Percentiles rank a stretch among this genome's conserved stretches.
phyloP scores from a whole-genome alignment of 2,329 filamentous ascomycete genomes.

The Aspergillus flavus region DNA sequence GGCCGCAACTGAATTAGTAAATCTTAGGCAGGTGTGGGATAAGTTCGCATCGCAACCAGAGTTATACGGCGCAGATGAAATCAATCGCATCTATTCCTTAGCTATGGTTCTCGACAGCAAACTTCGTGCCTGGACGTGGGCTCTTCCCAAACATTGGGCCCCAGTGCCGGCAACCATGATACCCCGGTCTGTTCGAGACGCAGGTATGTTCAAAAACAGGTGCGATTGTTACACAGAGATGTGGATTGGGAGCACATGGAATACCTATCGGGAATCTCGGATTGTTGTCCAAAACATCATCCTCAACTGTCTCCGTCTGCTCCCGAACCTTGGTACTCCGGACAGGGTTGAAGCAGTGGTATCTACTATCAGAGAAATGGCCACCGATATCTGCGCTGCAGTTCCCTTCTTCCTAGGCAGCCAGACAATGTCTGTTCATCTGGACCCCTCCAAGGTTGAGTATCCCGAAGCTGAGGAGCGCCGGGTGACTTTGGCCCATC shows the following conservation, averaged over 20 bases:
- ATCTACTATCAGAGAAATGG: conserved; percentile 20
- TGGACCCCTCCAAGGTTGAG: conserved; percentile 24
- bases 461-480: conserved; percentile 27
- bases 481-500: conserved; percentile 21
- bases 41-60: conserved; percentile 7
- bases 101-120: conserved; percentile 26
- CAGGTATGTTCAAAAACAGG: conserved; percentile 27
- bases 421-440: conserved; percentile 25
- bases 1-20: conserved; percentile 26
- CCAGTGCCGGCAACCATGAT: conserved; percentile 26
- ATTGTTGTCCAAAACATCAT: conserved; percentile 32
- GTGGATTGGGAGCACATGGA: conserved; percentile 34
- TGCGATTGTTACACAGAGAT: conserved; percentile 36
- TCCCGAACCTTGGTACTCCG: conserved; percentile 10
- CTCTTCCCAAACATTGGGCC: conserved; percentile 28
- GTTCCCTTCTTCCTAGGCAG: conserved; percentile 32
- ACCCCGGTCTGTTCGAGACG: conserved; percentile 28
- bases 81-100: conserved; percentile 19
- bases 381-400: conserved; percentile 30
- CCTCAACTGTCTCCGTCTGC: conserved; percentile 26
- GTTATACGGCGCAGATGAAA: conserved; percentile 8
- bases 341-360: conserved; percentile 9
- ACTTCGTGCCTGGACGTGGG: conserved; percentile 27
- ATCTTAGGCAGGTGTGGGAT: conserved; percentile 28
- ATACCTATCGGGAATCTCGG: conserved; percentile 32